Percentiles rank a stretch among this genome's conserved stretches.
Evolutionary conservation across 2,329 filamentous ascomycete species (phyloP).

Genomic region (Eurotiales sp.): DNA sequence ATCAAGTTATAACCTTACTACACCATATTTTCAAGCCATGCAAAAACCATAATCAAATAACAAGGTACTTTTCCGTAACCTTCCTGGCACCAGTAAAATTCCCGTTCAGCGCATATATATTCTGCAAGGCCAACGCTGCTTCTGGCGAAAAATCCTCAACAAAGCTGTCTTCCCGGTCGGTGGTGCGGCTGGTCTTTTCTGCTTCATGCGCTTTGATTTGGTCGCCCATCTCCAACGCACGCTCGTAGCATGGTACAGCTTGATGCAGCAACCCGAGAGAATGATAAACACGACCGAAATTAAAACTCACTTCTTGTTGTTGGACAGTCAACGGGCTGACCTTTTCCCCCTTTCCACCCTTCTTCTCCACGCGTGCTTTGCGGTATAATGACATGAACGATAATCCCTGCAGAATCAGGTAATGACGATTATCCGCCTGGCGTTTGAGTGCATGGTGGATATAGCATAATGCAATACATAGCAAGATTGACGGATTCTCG

Average conservation of each 20-base stretch:
- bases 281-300: slow-evolving; percentile 73
- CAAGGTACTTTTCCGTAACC: slow-evolving; percentile 59
- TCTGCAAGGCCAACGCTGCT: slow-evolving; percentile 71
- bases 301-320: slow-evolving; percentile 75
- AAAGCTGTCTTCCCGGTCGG: slow-evolving; percentile 16
- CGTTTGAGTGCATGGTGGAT: slow-evolving; percentile 86
- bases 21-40: background rate
- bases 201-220: slow-evolving; percentile 30
- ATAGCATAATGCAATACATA: slow-evolving; percentile 79
- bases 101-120: slow-evolving; percentile 62
- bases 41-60: slow-evolving; percentile 35
- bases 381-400: slow-evolving; percentile 75
- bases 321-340: slow-evolving; percentile 40
- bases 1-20: too few relatives aligned
- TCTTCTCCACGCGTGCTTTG: slow-evolving; percentile 49
- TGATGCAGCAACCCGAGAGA: slow-evolving; percentile 68
- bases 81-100: slow-evolving; percentile 58
- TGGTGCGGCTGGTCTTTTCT: background rate
- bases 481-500: slow-evolving; percentile 70
- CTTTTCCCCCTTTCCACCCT: background rate
- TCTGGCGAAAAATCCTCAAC: slow-evolving; percentile 63
- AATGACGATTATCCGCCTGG: slow-evolving; percentile 85
- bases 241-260: slow-evolving; percentile 68
- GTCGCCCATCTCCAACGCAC: slow-evolving; percentile 50
- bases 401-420: slow-evolving; percentile 78